These are phyloP conservation scores for Flaveria robusta DNA, from an alignment of 129 eudicot species.

Conservation along the genomic window DNA sequence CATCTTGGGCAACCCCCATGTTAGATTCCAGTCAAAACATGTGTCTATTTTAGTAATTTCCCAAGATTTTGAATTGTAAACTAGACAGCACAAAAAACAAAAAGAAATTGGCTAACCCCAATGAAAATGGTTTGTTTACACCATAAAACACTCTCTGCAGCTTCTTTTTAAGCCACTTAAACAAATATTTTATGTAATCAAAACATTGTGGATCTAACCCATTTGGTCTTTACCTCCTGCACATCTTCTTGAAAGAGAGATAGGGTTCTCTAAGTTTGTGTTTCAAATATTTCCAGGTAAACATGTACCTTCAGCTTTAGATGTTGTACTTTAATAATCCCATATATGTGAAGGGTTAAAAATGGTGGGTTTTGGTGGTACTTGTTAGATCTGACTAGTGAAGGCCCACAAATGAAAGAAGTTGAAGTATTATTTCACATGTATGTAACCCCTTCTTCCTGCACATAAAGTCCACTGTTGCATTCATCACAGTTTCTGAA, in stretches of 20 bases:
- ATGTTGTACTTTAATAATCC: constrained; percentile 22
- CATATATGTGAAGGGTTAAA: constrained; percentile 13
- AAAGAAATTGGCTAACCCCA: constrained; percentile 59
- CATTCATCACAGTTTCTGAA: constrained; percentile 51
- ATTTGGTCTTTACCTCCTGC: constrained; percentile 43
- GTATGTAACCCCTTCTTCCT: constrained; percentile 38
- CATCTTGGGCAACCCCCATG: constrained; percentile 46
- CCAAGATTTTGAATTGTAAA: constrained; percentile 38
- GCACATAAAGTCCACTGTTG: constrained; percentile 58
- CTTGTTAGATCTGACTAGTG: constrained; percentile 45
- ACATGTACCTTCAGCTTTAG: constrained; percentile 38
- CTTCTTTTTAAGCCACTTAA: constrained; percentile 55
- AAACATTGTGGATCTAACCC: constrained; percentile 56
- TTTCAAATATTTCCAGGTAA: constrained; percentile 37
- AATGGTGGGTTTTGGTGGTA: constrained; percentile 35
- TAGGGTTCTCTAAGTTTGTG: constrained; percentile 15
- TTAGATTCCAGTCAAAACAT: constrained; percentile 41
- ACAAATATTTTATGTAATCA: constrained; percentile 41
- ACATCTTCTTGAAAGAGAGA: constrained; percentile 31
- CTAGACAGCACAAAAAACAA: constrained; percentile 73
- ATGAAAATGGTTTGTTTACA: constrained; percentile 39
- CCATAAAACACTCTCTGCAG: constrained; percentile 54
- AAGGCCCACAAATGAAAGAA: constrained; percentile 65
- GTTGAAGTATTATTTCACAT: constrained; percentile 59
- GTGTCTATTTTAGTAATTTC: constrained; percentile 30